Conservation (phyloP, 345 rosid species). For the Fremontodendron californicum region DNA sequence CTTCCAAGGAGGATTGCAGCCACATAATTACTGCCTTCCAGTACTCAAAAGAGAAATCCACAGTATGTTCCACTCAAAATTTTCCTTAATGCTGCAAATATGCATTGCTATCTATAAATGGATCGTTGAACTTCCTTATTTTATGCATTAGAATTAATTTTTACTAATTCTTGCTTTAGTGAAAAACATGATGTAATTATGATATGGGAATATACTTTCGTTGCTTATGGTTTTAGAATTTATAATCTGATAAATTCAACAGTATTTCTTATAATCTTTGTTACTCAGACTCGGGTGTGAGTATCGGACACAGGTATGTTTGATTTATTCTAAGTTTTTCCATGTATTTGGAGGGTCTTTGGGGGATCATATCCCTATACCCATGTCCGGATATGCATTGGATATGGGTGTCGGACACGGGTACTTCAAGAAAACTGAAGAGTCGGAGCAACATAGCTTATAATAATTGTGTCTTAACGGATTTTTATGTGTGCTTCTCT, state of each 20-base stretch:
- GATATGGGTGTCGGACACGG: too few species aligned
- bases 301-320: too few species aligned
- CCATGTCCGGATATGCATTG: too few species aligned
- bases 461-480: background rate
- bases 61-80: conserved; percentile 38
- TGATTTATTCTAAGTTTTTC: too few species aligned
- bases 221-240: background rate
- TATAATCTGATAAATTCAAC: background rate
- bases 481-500: conserved; percentile 8
- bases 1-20: conserved; percentile 92
- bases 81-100: background rate
- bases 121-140: background rate
- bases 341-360: too few species aligned
- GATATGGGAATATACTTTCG: background rate
- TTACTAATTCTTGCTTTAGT: background rate
- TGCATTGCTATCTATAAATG: background rate
- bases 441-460: too few species aligned
- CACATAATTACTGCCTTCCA: conserved; percentile 92
- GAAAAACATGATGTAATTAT: background rate
- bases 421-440: too few species aligned
- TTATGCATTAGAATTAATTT: background rate
- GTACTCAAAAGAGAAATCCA: conserved; percentile 92
- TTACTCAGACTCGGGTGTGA: too few species aligned
- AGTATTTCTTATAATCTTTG: background rate
- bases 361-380: too few species aligned